phyloP scores from a whole-genome alignment of 1,139 yeast genomes.

The Sugiyamaella sp. region DNA sequence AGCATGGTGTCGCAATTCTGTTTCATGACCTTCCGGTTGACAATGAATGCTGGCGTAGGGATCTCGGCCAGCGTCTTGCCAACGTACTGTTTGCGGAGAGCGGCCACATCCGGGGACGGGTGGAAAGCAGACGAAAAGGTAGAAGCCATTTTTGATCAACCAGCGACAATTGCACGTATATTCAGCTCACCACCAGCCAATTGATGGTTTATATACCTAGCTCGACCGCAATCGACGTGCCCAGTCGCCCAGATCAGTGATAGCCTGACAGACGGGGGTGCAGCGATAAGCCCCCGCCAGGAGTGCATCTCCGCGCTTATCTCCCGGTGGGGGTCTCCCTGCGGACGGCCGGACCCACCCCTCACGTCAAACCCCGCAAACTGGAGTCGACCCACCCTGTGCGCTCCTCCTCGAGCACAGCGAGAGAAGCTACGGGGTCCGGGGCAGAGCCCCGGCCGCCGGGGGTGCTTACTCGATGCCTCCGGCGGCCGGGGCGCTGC shows the following conservation, averaged over 20 bases:
- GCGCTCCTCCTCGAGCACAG: no score
- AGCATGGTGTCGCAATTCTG: constrained; percentile 35
- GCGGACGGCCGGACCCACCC: not conserved
- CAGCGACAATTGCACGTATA: no score
- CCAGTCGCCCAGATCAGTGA: no score
- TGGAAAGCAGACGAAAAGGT: constrained; percentile 23
- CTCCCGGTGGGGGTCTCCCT: constrained; percentile 5
- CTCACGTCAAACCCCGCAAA: no score
- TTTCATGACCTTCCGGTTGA: constrained; percentile 35
- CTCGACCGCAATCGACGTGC: no score
- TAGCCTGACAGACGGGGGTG: not conserved
- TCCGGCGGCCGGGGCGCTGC: no score
- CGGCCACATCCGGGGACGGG: constrained; percentile 31
- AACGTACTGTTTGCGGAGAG: constrained; percentile 34
- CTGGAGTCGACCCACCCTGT: no score
- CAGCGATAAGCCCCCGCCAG: constrained; percentile 13
- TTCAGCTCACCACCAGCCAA: no score
- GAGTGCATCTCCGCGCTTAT: constrained; percentile 14
- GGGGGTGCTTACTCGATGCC: no score
- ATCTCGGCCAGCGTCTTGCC: constrained; percentile 40
- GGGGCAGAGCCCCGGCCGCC: no score
- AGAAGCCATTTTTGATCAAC: constrained; percentile 1
- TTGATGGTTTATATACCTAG: no score
- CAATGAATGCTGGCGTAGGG: constrained; percentile 45
- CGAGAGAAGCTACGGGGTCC: no score